Evolutionary conservation across 352 stramenopile species (phyloP).

Genomic region (Globisporangium middletonii): DNA sequence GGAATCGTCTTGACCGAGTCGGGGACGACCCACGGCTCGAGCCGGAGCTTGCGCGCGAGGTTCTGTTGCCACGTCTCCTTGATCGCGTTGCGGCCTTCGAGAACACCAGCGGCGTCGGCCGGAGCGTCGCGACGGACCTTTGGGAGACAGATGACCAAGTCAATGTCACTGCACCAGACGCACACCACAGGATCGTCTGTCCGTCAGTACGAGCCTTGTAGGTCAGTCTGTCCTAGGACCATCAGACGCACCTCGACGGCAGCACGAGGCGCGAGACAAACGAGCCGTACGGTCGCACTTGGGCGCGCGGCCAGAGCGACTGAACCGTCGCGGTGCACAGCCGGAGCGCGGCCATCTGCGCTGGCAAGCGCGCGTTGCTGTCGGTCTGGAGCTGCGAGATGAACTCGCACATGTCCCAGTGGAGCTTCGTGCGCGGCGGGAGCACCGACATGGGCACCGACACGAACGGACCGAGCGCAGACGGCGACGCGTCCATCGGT

Average conservation of each 20-base stretch:
- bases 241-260: slow-evolving; percentile 83
- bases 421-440: slow-evolving; percentile 76
- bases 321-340: slow-evolving; percentile 81
- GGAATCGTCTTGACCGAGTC: slow-evolving; percentile 96
- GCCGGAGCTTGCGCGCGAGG: slow-evolving; percentile 91
- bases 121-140: slow-evolving; percentile 94
- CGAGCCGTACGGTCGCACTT: slow-evolving; percentile 96
- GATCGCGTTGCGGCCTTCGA: slow-evolving; percentile 98
- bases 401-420: slow-evolving; percentile 87
- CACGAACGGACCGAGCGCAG: slow-evolving; percentile 69
- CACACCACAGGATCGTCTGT: not conserved
- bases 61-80: slow-evolving; percentile 98
- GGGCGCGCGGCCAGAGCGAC: slow-evolving; percentile 91
- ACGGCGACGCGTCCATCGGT: slow-evolving; percentile 28
- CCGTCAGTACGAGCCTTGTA: no score
- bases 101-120: slow-evolving; percentile 90
- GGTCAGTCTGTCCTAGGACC: no score
- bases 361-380: slow-evolving; percentile 54
- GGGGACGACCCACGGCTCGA: slow-evolving; percentile 88
- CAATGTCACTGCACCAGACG: slow-evolving; percentile 80
- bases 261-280: slow-evolving; percentile 94
- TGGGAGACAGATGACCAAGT: slow-evolving; percentile 97
- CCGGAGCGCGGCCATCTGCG: slow-evolving; percentile 69
- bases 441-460: slow-evolving; percentile 81
- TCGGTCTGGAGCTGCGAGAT: slow-evolving; percentile 72